phyloP scores from a whole-genome alignment of 169 alveolate species.

The Besnoitia besnoiti region DNA sequence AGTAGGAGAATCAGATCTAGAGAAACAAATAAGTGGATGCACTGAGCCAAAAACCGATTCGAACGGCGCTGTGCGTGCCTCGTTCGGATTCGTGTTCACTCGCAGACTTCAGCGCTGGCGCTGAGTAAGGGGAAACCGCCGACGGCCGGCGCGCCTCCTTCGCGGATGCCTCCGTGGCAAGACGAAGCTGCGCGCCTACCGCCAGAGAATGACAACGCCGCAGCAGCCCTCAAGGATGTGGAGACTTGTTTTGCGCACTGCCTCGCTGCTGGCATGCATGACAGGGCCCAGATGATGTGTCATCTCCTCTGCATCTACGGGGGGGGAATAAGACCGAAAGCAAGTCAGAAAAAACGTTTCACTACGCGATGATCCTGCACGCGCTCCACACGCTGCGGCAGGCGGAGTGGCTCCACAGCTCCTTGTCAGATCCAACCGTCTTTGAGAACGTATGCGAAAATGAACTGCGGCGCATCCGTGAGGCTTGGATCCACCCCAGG shows the following conservation, averaged over 20 bases:
- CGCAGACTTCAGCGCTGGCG: not conserved
- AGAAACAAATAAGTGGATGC: no score
- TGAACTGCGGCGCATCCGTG: not conserved
- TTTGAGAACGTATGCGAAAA: not conserved
- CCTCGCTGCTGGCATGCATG: slow-evolving; percentile 17
- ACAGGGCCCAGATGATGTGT: not conserved
- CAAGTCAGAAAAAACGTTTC: not conserved
- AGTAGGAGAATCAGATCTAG: no score
- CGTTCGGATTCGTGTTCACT: no score
- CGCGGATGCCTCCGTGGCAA: not conserved
- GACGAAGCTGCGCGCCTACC: not conserved
- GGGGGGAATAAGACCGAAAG: not conserved
- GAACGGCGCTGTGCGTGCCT: no score
- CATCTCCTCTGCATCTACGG: not conserved
- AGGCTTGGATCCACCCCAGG: not conserved
- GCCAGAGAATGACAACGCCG: not conserved
- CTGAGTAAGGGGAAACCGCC: not conserved
- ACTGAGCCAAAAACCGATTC: no score
- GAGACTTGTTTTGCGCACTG: slow-evolving; percentile 11
- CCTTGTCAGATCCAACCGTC: not conserved
- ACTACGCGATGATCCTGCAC: not conserved
- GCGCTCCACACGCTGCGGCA: not conserved
- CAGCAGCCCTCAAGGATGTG: slow-evolving; percentile 7
- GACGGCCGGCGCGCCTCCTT: not conserved
- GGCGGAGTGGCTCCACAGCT: not conserved